These are phyloP conservation scores for Cadophora gregata DNA, from an alignment of 2,329 filamentous ascomycete genomes.

Conservation along the genomic window DNA sequence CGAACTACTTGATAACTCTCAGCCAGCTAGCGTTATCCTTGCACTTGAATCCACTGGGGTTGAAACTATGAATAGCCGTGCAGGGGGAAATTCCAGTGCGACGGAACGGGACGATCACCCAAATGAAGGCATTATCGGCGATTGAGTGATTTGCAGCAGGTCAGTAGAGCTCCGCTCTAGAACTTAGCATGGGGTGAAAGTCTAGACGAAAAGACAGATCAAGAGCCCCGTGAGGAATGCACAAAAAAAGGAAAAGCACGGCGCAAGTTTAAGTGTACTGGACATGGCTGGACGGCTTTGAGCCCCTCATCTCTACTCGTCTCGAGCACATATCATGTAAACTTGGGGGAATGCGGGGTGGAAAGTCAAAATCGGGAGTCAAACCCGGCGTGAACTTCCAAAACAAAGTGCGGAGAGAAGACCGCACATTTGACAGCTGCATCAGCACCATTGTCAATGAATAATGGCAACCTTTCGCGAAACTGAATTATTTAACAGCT, in stretches of 20 bases:
- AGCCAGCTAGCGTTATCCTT: no score
- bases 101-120: not conserved
- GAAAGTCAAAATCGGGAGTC: not conserved
- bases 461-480: not conserved
- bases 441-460: not conserved
- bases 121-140: not conserved
- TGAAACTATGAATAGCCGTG: no score
- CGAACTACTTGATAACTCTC: no score
- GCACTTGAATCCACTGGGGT: no score
- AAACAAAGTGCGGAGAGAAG: not conserved
- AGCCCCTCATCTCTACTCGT: no score
- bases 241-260: not conserved
- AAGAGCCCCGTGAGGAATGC: no score
- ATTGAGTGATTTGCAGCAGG: not conserved
- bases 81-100: not conserved
- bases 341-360: not conserved
- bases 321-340: no score
- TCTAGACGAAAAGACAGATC: not conserved
- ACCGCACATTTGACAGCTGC: not conserved
- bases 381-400: not conserved
- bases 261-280: no score
- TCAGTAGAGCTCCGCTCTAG: not conserved
- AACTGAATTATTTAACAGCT: slow-evolving; percentile 1
- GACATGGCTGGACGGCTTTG: no score
- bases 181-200: not conserved